Evolutionary conservation across 768 basidiomycete genomes (phyloP).

Genomic region (Rhodosporidiobolus odoratus): DNA sequence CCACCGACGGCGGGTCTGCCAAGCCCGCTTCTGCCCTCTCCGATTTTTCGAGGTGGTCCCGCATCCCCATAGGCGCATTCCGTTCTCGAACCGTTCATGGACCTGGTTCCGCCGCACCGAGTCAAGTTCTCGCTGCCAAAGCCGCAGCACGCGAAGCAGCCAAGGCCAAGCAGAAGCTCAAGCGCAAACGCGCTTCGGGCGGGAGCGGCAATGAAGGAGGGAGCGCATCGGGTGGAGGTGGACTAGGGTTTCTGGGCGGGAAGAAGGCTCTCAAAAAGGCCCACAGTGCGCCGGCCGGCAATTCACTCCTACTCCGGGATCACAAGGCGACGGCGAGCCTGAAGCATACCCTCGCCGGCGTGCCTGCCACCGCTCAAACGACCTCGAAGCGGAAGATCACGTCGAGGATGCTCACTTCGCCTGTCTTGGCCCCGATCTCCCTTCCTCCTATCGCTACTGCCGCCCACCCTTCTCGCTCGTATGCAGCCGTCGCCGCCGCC

Average conservation of each 20-base stretch:
- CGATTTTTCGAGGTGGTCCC: slow-evolving; percentile 40
- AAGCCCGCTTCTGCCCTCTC: slow-evolving; percentile 20
- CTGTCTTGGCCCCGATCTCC: slow-evolving; percentile 17
- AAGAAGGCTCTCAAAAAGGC: background rate
- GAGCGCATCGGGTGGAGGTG: background rate
- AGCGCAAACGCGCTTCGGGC: slow-evolving; percentile 5
- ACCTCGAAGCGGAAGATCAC: slow-evolving; percentile 10
- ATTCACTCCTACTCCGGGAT: slow-evolving; percentile 23
- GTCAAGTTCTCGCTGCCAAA: slow-evolving; percentile 26
- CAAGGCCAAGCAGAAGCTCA: background rate
- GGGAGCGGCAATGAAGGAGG: background rate
- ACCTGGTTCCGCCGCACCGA: slow-evolving; percentile 1
- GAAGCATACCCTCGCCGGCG: slow-evolving; percentile 23
- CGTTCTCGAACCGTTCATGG: slow-evolving; percentile 28
- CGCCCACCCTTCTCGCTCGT: background rate
- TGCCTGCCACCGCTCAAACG: background rate
- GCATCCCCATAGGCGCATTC: slow-evolving; percentile 43
- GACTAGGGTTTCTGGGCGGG: too few relatives aligned
- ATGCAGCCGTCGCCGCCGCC: background rate
- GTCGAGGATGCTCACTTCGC: slow-evolving; percentile 29
- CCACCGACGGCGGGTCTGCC: slow-evolving; percentile 1
- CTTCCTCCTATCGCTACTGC: background rate
- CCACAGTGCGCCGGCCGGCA: background rate
- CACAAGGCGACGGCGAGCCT: slow-evolving; percentile 20
- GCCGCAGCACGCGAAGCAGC: slow-evolving; percentile 17